A percentile compares a stretch with the other conserved stretches of the same genome.
These are phyloP conservation scores for Mycena sp. DNA, from an alignment of 1,284 basidiomycete species.

Conservation along the genomic window DNA sequence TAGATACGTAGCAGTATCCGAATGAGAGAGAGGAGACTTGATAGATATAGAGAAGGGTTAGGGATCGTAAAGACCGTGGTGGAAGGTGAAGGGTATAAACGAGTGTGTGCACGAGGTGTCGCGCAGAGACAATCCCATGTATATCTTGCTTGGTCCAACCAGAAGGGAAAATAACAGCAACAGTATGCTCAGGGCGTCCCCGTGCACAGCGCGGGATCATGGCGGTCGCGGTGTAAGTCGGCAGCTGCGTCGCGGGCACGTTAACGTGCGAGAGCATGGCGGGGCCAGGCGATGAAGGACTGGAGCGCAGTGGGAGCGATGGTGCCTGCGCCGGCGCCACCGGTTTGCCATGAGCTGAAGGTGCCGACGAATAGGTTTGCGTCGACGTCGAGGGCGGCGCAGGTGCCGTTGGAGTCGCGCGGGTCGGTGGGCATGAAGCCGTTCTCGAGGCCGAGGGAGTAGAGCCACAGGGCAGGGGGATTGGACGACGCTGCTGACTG, in stretches of 20 bases:
- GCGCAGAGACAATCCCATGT: too few relatives aligned
- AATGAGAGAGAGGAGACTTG: too few relatives aligned
- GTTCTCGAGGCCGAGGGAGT: conserved; percentile 78
- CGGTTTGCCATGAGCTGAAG: conserved; percentile 79
- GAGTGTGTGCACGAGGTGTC: too few relatives aligned
- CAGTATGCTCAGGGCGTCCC: too few relatives aligned
- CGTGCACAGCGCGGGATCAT: conserved; percentile 56
- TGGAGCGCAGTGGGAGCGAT: conserved; percentile 60
- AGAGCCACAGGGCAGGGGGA: conserved; percentile 86
- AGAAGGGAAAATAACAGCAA: too few relatives aligned
- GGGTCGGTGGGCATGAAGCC: conserved; percentile 85
- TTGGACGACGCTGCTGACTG: conserved; percentile 49
- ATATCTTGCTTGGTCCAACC: too few relatives aligned
- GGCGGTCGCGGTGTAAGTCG: conserved; percentile 78
- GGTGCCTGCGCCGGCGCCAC: conserved; percentile 75
- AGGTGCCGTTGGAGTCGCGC: conserved; percentile 60
- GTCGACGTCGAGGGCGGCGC: conserved; percentile 52
- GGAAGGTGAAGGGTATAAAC: too few relatives aligned
- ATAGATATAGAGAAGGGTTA: too few relatives aligned
- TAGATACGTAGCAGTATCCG: too few relatives aligned
- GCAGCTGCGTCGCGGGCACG: conserved; percentile 54
- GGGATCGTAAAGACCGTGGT: too few relatives aligned
- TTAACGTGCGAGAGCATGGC: conserved; percentile 54
- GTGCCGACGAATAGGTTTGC: conserved; percentile 61
- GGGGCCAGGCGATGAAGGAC: conserved; percentile 66